Evolutionary conservation across 1,139 yeast genomes (phyloP).

Genomic region (Saccharomyces hybrid): DNA sequence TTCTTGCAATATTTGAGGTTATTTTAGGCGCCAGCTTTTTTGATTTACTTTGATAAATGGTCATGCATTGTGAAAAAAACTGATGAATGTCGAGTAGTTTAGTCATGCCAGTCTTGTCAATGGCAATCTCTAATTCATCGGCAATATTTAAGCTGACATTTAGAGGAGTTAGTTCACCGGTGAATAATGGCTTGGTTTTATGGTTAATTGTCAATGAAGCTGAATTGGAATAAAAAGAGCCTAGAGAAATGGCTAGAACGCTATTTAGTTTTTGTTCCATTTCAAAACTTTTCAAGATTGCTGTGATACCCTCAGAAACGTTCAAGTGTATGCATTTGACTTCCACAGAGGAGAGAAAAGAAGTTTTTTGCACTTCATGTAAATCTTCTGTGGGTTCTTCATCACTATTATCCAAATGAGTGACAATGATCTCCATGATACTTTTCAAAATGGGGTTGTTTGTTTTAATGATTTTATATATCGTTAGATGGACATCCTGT

Average conservation of each 20-base stretch:
- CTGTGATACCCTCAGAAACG: not conserved
- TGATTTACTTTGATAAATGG: not conserved
- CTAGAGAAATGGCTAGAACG: not conserved
- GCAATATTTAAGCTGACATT: not conserved
- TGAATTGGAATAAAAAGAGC: not conserved
- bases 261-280: not conserved
- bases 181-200: not conserved
- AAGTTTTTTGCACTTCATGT: not conserved
- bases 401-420: not conserved
- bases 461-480: constrained; percentile 11
- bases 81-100: not conserved
- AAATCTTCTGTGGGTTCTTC: not conserved
- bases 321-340: not conserved
- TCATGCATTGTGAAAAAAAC: not conserved
- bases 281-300: not conserved
- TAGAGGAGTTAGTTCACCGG: constrained; percentile 1
- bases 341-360: not conserved
- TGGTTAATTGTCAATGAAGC: not conserved
- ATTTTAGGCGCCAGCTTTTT: not conserved
- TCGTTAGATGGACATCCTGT: constrained; percentile 9
- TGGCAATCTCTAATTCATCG: not conserved
- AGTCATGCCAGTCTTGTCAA: not conserved
- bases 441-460: constrained; percentile 7
- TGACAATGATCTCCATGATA: not conserved
- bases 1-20: not conserved